Evolutionary conservation across 2,329 filamentous ascomycete species (phyloP).

Genomic region (Bipolaris zeicola): DNA sequence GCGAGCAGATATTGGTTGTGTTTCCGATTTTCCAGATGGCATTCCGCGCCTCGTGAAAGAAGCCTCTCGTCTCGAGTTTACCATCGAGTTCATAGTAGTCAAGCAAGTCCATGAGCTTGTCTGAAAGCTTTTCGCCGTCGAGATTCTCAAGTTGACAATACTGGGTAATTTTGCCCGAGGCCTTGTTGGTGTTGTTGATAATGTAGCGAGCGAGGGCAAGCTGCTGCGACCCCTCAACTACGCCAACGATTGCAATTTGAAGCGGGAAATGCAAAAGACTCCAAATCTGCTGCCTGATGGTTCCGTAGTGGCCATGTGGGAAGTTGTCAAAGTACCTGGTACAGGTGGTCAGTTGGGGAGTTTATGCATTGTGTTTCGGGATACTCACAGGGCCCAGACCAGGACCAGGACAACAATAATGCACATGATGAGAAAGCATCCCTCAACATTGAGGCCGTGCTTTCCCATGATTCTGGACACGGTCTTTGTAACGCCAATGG

Average conservation of each 20-base stretch:
- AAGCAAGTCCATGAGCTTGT: conserved; percentile 31
- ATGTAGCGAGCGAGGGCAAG: conserved; percentile 57
- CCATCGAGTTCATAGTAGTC: conserved; percentile 40
- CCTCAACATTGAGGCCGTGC: conserved; percentile 41
- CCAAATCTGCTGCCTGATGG: conserved; percentile 65
- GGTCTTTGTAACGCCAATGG: conserved; percentile 64
- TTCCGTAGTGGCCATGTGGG: conserved; percentile 56
- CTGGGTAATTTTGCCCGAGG: conserved; percentile 47
- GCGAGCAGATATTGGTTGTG: conserved; percentile 39
- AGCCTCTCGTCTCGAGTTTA: conserved; percentile 36
- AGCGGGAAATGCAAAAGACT: conserved; percentile 65
- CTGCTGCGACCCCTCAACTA: conserved; percentile 68
- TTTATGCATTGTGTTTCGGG: not conserved
- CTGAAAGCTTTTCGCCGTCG: conserved; percentile 39
- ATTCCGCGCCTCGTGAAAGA: conserved; percentile 15
- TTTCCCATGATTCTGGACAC: conserved; percentile 52
- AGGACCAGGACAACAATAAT: conserved; percentile 53
- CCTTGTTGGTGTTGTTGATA: conserved; percentile 52
- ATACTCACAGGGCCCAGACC: conserved; percentile 61
- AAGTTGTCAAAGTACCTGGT: conserved; percentile 61
- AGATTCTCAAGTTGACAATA: conserved; percentile 42
- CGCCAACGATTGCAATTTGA: conserved; percentile 66
- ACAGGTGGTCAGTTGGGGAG: not conserved
- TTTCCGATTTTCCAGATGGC: conserved; percentile 37
- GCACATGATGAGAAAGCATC: conserved; percentile 45